Conservation (phyloP, 1,139 yeast genomes). For the Diutina neorugosa region DNA sequence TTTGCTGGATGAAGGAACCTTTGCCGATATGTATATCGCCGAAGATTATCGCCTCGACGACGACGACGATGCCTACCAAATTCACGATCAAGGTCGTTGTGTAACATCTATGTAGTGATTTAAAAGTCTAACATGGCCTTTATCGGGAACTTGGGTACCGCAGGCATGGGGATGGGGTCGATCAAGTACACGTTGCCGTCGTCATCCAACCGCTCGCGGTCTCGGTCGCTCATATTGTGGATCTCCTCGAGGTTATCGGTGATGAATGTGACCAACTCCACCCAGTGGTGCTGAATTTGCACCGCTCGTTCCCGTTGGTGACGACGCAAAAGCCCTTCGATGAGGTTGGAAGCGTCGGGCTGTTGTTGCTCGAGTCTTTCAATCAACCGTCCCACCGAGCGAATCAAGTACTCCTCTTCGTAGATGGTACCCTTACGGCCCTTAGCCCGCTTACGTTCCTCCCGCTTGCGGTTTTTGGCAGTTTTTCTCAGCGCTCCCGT, state of each 20-base stretch:
- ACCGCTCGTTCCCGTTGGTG: constrained; percentile 68
- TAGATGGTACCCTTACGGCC: constrained; percentile 96
- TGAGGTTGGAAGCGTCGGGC: constrained; percentile 59
- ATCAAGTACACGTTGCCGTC: constrained; percentile 71
- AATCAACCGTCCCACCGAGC: constrained; percentile 75
- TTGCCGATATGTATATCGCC: not conserved
- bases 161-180: constrained; percentile 62
- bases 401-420: constrained; percentile 89
- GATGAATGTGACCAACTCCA: constrained; percentile 43
- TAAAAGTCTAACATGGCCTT: constrained; percentile 42
- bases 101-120: not conserved
- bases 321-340: constrained; percentile 70
- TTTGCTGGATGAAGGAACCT: constrained; percentile 9
- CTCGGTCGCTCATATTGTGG: constrained; percentile 68
- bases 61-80: not conserved
- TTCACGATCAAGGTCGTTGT: not conserved
- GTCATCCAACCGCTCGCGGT: constrained; percentile 81
- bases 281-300: constrained; percentile 62
- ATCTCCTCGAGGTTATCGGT: constrained; percentile 58
- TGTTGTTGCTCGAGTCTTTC: constrained; percentile 71
- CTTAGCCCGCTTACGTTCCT: constrained; percentile 89
- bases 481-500: constrained; percentile 94
- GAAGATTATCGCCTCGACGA: not conserved
- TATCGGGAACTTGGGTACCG: constrained; percentile 45
- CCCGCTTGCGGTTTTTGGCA: constrained; percentile 83